These are phyloP conservation scores for Xylariaceae sp. DNA, from an alignment of 2,329 filamentous ascomycete genomes.

Conservation along the genomic window DNA sequence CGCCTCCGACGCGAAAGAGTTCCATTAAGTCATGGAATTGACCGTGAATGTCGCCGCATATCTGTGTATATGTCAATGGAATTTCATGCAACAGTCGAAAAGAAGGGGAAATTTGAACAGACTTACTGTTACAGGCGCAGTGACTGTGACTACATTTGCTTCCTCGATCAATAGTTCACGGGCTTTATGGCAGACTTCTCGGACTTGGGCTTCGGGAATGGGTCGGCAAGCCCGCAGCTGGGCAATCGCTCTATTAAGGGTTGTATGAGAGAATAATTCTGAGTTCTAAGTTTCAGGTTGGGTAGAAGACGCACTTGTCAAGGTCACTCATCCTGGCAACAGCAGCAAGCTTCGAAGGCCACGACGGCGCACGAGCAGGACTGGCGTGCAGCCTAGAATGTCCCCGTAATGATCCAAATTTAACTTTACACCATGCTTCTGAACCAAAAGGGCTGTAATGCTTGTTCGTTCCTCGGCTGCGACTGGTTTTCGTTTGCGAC, in stretches of 20 bases:
- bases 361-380: constrained; percentile 16
- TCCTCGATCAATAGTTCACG: constrained; percentile 96
- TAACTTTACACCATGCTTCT: constrained; percentile 28
- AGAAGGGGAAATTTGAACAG: neutral
- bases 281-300: neutral
- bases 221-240: constrained; percentile 94
- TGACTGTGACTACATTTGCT: constrained; percentile 94
- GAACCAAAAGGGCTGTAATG: too few species aligned
- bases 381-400: constrained; percentile 11
- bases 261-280: constrained; percentile 21
- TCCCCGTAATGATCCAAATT: constrained; percentile 1
- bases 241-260: constrained; percentile 76
- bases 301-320: constrained; percentile 69
- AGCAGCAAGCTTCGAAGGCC: neutral
- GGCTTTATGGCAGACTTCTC: constrained; percentile 96
- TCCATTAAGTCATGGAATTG: constrained; percentile 98
- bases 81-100: neutral
- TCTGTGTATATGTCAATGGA: constrained; percentile 53
- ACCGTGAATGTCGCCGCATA: constrained; percentile 96
- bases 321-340: constrained; percentile 79
- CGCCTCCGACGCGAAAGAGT: constrained; percentile 89
- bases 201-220: constrained; percentile 93
- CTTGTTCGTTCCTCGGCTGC: too few species aligned
- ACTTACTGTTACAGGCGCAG: constrained; percentile 87
- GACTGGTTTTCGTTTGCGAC: too few species aligned